Conservation (phyloP, 176 grass and related monocot genomes). For the Avena insularis region DNA sequence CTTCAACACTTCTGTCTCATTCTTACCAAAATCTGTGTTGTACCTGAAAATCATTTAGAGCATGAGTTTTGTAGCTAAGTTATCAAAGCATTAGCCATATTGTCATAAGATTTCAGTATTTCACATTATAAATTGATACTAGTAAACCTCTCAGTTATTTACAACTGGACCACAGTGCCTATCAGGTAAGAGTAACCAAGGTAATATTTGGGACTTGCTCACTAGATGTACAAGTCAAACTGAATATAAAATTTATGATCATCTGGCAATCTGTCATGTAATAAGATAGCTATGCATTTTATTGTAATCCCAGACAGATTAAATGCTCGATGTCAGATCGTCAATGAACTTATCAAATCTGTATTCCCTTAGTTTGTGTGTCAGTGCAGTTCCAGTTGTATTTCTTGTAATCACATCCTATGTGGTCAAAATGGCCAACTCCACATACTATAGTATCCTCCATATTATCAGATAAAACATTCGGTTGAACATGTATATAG, state of each 20-base stretch:
- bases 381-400: neutral
- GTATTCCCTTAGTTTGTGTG: neutral
- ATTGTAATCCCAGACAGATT: slow-evolving; percentile 3
- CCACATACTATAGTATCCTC: neutral
- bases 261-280: neutral
- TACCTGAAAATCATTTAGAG: slow-evolving; percentile 66
- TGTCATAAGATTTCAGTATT: neutral
- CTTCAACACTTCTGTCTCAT: slow-evolving; percentile 83
- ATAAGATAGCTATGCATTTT: neutral
- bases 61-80: neutral
- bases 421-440: neutral
- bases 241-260: neutral
- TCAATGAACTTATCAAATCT: neutral
- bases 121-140: neutral
- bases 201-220: neutral
- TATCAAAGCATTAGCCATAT: slow-evolving; percentile 10
- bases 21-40: slow-evolving; percentile 85
- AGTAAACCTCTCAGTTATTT: neutral
- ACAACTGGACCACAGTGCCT: neutral
- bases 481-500: neutral
- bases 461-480: neutral
- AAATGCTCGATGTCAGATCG: neutral
- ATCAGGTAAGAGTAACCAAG: slow-evolving; percentile 7
- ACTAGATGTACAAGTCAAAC: neutral
- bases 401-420: neutral